Evolutionary conservation across 768 basidiomycete species (phyloP), one percentile per base, ranked within the genome.

Genomic region (Strobilomyces confusus): DNA sequence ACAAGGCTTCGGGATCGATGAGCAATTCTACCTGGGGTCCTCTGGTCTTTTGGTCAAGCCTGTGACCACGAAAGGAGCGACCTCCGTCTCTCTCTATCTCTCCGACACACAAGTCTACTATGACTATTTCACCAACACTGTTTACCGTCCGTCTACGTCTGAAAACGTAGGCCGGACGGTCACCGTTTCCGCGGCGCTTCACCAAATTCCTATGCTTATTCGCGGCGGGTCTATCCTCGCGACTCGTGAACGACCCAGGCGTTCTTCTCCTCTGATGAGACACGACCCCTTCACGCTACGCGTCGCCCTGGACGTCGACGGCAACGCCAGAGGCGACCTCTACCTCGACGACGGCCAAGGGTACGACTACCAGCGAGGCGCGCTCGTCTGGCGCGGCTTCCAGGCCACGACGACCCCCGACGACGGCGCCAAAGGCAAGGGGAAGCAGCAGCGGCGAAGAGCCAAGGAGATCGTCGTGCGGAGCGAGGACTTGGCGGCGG

Each of bases 321-420:
- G 72, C 25, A 63, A 58, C 29, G 95, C 95, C 0, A 67, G 64
- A 2, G 97, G 97, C 34, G 90, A 95, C 63, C 77, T 99, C 34
- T 99, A 98, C 71, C 80, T 95, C 51, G 97, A 99, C 67, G 97
- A 98, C 60, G 97, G 97, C 14, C 87, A 87, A 48, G 81, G 87
- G 0, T 98, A 84, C 69, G 73, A 77, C 5, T 85, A 94, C 70
- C 73, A 80, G 53, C 65, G 79, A 7, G 97, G 97, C 29, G 77
- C 92, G 54, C 82, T 90, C 66, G 76, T 97, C 54, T 95, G 91
- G 91, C 84, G 92, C 51, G 74, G 77, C 55, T 91, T 95, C 63
- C 63, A 63, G 23, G 85, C 91, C 23, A 78, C 77, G 66, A 69
- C 77, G 66, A 68, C 69, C 61, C 63, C 30, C 9, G 42, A 44